Evolutionary conservation across 495 filamentous ascomycete genomes (phyloP), one percentile per base, ranked within the genome.

Genomic region (Bathelium albidoporum): DNA sequence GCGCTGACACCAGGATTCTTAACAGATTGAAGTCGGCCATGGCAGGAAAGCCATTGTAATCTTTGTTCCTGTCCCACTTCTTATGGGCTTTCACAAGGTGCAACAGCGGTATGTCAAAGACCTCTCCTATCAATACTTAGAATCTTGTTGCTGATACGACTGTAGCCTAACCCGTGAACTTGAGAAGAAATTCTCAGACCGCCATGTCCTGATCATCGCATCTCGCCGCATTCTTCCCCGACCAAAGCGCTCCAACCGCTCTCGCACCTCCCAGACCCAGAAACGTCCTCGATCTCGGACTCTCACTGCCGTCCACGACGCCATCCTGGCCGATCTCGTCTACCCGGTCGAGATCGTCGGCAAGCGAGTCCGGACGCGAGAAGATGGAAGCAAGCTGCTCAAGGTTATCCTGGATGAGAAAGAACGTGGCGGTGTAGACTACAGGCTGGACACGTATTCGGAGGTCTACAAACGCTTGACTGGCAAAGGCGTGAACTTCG

Each of bases 141-240:
- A 43, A 16, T 49, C 39, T 52, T 45, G 49, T 59, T 62, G 67
- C 60, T 32, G 34, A 59, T 44, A 26, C 61, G 34, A 11, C 24
- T 26, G 14, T 73, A 97, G 94, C 75, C 87, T 98, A 71, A 97
- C 94, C 80, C 94, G 94, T 79, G 94, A 98, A 85, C 91, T 98
- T 73, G 94, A 98, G 85, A 97, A 98, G 90, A 98, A 97, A 84
- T 98, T 98, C 89, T 96, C 94, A 69, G 94, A 97, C 85, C 93
- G 94, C 80, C 94, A 98, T 81, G 94, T 98, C 78, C 85, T 98
- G 76, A 90, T 98, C 86, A 86, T 98, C 68, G 94, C 93, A 72
- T 91, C 93, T 74, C 94, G 94, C 85, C 93, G 94, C 78, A 98
- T 98, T 75, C 89, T 98, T 62, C 92, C 94, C 74, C 89, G 90